phyloP scores from a whole-genome alignment of 805 yeast species.

The Wickerhamiella vanderwaltii region DNA sequence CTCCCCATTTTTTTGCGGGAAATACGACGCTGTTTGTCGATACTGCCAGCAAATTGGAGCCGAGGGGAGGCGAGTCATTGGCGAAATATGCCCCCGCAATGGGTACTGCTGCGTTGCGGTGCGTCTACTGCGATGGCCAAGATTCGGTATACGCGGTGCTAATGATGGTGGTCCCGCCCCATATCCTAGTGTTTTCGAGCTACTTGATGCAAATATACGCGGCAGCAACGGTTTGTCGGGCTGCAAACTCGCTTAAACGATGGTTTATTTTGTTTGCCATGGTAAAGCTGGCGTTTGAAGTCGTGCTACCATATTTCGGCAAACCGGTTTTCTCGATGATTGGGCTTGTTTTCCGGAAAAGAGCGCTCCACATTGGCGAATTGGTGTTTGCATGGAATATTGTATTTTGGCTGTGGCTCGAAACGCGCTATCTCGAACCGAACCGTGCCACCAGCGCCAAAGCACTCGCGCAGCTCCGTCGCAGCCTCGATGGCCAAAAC shows the following conservation, averaged over 20 bases:
- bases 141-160: neutral
- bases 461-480: neutral
- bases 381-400: neutral
- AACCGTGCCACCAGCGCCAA: neutral
- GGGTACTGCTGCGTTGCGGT: neutral
- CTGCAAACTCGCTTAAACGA: neutral
- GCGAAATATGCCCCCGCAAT: neutral
- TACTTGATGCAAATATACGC: neutral
- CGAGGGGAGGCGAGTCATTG: neutral
- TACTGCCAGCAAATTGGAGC: neutral
- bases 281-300: neutral
- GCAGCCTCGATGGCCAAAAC: neutral
- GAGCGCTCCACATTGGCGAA: no score
- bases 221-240: neutral
- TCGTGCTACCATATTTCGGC: no score
- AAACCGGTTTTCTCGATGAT: no score
- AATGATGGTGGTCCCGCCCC: neutral
- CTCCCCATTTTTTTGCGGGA: neutral
- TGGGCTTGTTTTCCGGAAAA: no score
- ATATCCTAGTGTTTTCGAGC: neutral
- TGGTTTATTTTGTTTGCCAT: neutral
- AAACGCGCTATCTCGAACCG: constrained; percentile 3
- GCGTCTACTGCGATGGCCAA: neutral
- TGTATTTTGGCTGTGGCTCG: neutral
- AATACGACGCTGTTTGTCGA: neutral